A percentile compares a stretch with the other conserved stretches of the same genome.
Conservation (phyloP, 1,284 basidiomycete genomes). For the Rugosomyces carneus region DNA sequence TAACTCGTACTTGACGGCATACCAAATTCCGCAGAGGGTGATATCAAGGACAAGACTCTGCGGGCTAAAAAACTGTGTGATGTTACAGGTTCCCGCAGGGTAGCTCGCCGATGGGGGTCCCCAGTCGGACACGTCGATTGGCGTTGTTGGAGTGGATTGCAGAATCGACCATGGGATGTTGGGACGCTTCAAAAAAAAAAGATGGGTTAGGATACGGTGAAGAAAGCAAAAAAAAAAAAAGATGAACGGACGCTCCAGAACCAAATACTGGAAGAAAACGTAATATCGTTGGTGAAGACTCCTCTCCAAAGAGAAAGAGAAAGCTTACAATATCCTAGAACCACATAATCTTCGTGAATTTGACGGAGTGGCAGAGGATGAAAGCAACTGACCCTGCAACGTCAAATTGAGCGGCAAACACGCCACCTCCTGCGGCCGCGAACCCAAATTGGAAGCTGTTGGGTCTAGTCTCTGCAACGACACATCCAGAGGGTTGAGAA, state of each 20-base stretch:
- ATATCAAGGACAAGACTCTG: conserved; percentile 48
- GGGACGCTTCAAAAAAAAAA: conserved; percentile 34
- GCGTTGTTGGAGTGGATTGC: conserved; percentile 27
- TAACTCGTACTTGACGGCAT: conserved; percentile 8
- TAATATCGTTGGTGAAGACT: not conserved
- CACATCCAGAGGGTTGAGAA: conserved; percentile 44
- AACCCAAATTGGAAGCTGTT: conserved; percentile 53
- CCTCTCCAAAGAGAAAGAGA: conserved; percentile 2
- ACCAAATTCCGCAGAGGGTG: conserved; percentile 40
- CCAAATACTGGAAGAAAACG: conserved; percentile 46
- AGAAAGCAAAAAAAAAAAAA: conserved; percentile 5
- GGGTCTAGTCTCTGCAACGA: conserved; percentile 41
- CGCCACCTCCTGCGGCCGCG: conserved; percentile 53
- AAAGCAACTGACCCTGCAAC: conserved; percentile 37
- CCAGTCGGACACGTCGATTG: conserved; percentile 48
- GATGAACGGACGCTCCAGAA: conserved; percentile 60
- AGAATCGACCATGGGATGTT: conserved; percentile 34
- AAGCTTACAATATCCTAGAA: conserved; percentile 21
- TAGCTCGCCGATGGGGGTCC: conserved; percentile 57
- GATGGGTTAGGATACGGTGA: not conserved
- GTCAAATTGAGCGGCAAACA: conserved; percentile 60
- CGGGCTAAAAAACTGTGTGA: conserved; percentile 43
- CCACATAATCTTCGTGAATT: too few species aligned
- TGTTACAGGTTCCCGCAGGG: conserved; percentile 40
- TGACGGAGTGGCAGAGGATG: too few species aligned